These are phyloP conservation scores for Kodamaea anthophila DNA, from an alignment of 1,139 yeast species.

Conservation along the genomic window DNA sequence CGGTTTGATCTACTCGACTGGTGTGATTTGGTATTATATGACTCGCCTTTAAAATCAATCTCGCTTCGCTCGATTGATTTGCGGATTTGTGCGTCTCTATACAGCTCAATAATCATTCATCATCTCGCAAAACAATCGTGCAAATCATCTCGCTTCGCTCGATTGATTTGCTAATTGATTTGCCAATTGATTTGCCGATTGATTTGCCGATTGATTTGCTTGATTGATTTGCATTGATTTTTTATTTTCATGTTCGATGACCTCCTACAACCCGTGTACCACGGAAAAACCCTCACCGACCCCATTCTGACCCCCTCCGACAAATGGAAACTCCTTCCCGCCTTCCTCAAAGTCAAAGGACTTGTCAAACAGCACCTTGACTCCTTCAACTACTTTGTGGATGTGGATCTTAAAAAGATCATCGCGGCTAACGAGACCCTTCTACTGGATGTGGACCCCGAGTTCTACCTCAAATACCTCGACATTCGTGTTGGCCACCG, in stretches of 20 bases:
- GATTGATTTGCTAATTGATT: no score
- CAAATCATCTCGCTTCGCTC: no score
- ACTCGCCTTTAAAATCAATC: no score
- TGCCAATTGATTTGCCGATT: no score
- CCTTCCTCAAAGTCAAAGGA: slow-evolving; percentile 92
- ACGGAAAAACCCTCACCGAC: slow-evolving; percentile 82
- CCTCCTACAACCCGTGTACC: slow-evolving; percentile 70
- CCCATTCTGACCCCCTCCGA: slow-evolving; percentile 86
- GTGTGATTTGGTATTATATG: no score
- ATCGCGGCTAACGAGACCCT: slow-evolving; percentile 85
- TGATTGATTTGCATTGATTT: no score
- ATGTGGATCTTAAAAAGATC: slow-evolving; percentile 86
- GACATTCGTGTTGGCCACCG: slow-evolving; percentile 86
- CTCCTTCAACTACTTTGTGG: slow-evolving; percentile 93
- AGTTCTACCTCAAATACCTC: slow-evolving; percentile 82
- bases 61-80: no score
- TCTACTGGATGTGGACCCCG: slow-evolving; percentile 93
- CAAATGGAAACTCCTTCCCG: slow-evolving; percentile 94
- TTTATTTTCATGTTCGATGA: slow-evolving; percentile 72
- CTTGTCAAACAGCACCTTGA: slow-evolving; percentile 95
- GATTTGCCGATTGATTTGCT: no score
- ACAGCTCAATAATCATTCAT: no score
- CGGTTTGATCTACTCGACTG: no score
- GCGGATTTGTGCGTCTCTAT: no score
- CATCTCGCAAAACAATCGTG: no score